A percentile compares a stretch with the other conserved stretches of the same genome.
Evolutionary conservation across 768 basidiomycete genomes (phyloP).

Genomic region (Tephrocybe sp.): DNA sequence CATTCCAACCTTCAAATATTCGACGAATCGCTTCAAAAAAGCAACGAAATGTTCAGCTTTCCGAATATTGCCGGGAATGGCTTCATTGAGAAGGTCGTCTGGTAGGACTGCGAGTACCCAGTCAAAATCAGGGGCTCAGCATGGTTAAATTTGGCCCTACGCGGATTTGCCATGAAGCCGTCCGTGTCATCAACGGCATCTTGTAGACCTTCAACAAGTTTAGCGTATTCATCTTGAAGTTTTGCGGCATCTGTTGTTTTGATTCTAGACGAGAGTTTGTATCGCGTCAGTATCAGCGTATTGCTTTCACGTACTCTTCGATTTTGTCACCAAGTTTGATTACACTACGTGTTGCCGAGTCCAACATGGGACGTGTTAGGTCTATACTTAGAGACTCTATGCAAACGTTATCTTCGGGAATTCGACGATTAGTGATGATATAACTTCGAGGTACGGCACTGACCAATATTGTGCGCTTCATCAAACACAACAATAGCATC

Average conservation of each 20-base stretch:
- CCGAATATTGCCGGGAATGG: slow-evolving; percentile 95
- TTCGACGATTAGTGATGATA: slow-evolving; percentile 25
- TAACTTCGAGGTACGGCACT: neutral
- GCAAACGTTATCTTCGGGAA: slow-evolving; percentile 89
- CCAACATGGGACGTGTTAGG: slow-evolving; percentile 95
- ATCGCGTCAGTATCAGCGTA: neutral
- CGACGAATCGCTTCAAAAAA: slow-evolving; percentile 96
- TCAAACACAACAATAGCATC: slow-evolving; percentile 99
- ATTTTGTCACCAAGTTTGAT: slow-evolving; percentile 86
- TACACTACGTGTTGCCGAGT: slow-evolving; percentile 89
- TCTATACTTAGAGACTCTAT: slow-evolving; percentile 98
- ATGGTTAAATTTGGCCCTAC: slow-evolving; percentile 38
- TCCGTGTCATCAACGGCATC: slow-evolving; percentile 80
- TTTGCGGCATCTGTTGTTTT: slow-evolving; percentile 92
- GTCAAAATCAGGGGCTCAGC: neutral
- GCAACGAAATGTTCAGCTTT: slow-evolving; percentile 99
- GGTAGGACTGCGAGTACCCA: slow-evolving; percentile 67
- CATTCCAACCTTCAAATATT: slow-evolving; percentile 85
- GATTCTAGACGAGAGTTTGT: slow-evolving; percentile 55
- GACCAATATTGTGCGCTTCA: slow-evolving; percentile 98
- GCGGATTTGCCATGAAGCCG: slow-evolving; percentile 84
- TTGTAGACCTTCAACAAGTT: slow-evolving; percentile 90
- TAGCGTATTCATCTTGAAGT: slow-evolving; percentile 95
- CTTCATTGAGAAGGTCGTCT: slow-evolving; percentile 92
- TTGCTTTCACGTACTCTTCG: slow-evolving; percentile 69